Percentiles rank a stretch among this genome's conserved stretches.
phyloP scores from a whole-genome alignment of 1,139 yeast genomes.

The Debaryomyces nepalensis region DNA sequence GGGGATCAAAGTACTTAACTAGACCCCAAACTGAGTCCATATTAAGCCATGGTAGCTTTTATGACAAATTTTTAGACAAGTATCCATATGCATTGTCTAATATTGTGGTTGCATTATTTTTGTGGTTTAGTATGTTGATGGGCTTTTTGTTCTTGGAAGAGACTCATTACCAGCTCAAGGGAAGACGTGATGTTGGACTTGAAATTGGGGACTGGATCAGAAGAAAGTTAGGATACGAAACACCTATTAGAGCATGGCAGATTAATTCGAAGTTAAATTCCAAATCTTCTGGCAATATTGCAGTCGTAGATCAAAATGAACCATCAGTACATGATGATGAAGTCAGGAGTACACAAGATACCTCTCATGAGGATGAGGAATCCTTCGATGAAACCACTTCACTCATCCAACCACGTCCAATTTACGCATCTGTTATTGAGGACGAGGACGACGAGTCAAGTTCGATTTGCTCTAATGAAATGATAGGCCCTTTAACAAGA shows the following conservation, averaged over 20 bases:
- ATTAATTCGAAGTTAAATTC: neutral
- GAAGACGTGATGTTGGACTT: conserved; percentile 54
- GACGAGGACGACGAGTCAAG: conserved; percentile 19
- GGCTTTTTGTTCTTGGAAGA: conserved; percentile 64
- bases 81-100: conserved; percentile 68
- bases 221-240: conserved; percentile 34
- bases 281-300: neutral
- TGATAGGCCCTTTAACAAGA: conserved; percentile 36
- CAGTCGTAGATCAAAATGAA: neutral
- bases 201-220: conserved; percentile 55
- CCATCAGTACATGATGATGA: neutral
- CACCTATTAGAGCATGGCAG: conserved; percentile 42
- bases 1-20: conserved; percentile 50
- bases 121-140: conserved; percentile 42
- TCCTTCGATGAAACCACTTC: conserved; percentile 10
- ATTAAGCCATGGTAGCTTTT: conserved; percentile 16
- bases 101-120: conserved; percentile 52
- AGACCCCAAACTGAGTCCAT: conserved; percentile 12
- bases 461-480: conserved; percentile 25
- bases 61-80: conserved; percentile 36
- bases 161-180: conserved; percentile 51
- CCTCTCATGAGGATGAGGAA: conserved; percentile 1
- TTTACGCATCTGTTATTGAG: conserved; percentile 18
- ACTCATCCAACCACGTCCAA: conserved; percentile 5
- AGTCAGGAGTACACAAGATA: neutral